Evolutionary conservation across 2,329 filamentous ascomycete genomes (phyloP), one percentile per base, ranked within the genome.

Genomic region (Juglanconis sp.): DNA sequence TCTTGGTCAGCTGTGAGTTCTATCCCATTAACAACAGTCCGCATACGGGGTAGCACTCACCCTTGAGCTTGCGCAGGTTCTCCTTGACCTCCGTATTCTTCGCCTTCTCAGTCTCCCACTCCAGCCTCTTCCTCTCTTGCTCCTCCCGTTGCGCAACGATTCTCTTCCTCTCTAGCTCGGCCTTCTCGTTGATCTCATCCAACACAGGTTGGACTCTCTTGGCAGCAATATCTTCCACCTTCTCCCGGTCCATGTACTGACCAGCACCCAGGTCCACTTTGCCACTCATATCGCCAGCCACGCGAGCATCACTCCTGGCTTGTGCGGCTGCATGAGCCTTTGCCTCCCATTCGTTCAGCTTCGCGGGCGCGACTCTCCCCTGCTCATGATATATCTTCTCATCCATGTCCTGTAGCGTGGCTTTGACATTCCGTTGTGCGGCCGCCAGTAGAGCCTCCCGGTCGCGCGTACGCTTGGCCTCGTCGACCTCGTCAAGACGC

Each of bases 401-500:
- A 62, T 98, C 94, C 80, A 97, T 92, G 46, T 83, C 84, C 63
- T 90, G 86, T 65, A 97, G 83, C 47, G 85, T 86, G 24, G 87
- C 87, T 65, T 88, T 86, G n/a, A 97, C 94, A 66, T 96, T 96
- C 49, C 89, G 87, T 69, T 93, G 90, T 1, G 94, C 94, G 3
- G 87, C 87, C 9, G 89, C 89, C 65, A 96, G 79, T 1, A 98
- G 77, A 1, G 83, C 80, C 57, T 90, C 88, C 11, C 91, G 88
- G 67, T 96, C 93, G 48, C 84, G 81, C 61, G 88, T 81, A 47
- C 90, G 84, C 74, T 94, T 94, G 68, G 88, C 85, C 57, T 83
- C 81, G 67, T 95, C 90, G 1, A 92, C 84, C 64, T 88, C 80
- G 2, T 84, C 83, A 9, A 92, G 67, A 61, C 85, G 85, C 65